Evolutionary conservation across 1,284 basidiomycete genomes (phyloP).

Genomic region (Ustilago cynodontis): DNA sequence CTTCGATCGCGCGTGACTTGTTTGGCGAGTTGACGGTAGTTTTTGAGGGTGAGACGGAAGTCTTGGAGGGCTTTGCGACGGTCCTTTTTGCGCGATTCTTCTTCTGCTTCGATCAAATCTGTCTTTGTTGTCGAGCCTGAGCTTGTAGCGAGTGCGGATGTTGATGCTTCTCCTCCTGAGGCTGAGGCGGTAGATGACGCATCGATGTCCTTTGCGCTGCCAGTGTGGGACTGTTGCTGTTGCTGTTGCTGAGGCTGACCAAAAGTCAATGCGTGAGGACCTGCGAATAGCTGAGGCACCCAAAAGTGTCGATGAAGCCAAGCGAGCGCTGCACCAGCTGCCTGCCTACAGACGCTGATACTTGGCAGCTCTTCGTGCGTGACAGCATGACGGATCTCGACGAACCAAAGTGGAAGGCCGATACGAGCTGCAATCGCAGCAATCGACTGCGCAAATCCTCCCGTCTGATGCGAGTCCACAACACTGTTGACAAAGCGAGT

Average conservation of each 20-base stretch:
- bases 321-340: constrained; percentile 72
- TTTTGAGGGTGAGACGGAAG: constrained; percentile 34
- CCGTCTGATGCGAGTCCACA: constrained; percentile 91
- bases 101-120: constrained; percentile 1
- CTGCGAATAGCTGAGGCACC: constrained; percentile 49
- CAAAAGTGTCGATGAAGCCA: constrained; percentile 64
- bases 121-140: not conserved
- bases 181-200: not conserved
- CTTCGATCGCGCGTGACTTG: constrained; percentile 54
- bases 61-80: constrained; percentile 31
- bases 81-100: constrained; percentile 20
- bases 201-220: constrained; percentile 15
- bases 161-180: constrained; percentile 12
- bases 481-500: constrained; percentile 79
- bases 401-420: constrained; percentile 86
- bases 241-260: not conserved
- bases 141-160: constrained; percentile 4
- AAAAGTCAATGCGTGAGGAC: constrained; percentile 12
- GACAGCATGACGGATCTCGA: constrained; percentile 92
- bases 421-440: constrained; percentile 87
- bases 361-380: constrained; percentile 96
- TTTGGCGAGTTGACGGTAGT: constrained; percentile 56
- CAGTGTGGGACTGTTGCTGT: not conserved
- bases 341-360: constrained; percentile 82
- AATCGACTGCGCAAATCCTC: constrained; percentile 83